Evolutionary conservation across 768 basidiomycete species (phyloP).

Genomic region (Tephrocybe sp.): DNA sequence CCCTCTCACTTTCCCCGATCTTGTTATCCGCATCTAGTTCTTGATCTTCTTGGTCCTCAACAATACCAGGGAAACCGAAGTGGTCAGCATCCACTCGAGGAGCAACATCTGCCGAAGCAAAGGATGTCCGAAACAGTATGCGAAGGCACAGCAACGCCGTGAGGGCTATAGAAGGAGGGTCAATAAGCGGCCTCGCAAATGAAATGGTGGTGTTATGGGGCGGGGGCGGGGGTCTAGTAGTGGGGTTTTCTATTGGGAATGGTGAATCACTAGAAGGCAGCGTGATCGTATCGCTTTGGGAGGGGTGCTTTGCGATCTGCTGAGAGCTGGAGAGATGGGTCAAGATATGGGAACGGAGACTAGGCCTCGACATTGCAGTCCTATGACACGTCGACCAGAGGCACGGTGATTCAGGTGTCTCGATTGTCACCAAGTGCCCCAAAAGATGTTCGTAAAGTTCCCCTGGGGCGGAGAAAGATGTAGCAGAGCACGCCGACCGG

Average conservation of each 20-base stretch:
- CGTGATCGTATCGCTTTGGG: constrained; percentile 75
- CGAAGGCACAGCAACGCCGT: constrained; percentile 83
- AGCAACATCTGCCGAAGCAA: constrained; percentile 65
- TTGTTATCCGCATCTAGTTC: constrained; percentile 49
- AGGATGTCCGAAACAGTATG: constrained; percentile 78
- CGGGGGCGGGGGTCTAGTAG: constrained; percentile 68
- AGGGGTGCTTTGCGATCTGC: constrained; percentile 55
- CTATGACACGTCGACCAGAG: constrained; percentile 72
- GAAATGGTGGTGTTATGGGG: constrained; percentile 61
- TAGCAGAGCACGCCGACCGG: constrained; percentile 51
- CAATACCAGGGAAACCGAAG: constrained; percentile 85
- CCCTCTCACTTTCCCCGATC: constrained; percentile 52
- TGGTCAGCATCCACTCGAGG: constrained; percentile 80
- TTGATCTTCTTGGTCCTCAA: constrained; percentile 77
- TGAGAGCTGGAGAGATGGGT: constrained; percentile 73
- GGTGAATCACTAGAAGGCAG: constrained; percentile 54
- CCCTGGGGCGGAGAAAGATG: constrained; percentile 50
- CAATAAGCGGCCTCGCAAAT: constrained; percentile 56
- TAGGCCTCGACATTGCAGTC: constrained; percentile 42
- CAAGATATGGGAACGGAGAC: constrained; percentile 66
- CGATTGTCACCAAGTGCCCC: constrained; percentile 49
- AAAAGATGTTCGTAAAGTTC: constrained; percentile 76
- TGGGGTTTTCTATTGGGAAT: constrained; percentile 63
- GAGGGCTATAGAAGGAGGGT: constrained; percentile 74
- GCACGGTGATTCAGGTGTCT: constrained; percentile 53